phyloP scores from a whole-genome alignment of 345 rosid species.

The Gossypium mustelinum region DNA sequence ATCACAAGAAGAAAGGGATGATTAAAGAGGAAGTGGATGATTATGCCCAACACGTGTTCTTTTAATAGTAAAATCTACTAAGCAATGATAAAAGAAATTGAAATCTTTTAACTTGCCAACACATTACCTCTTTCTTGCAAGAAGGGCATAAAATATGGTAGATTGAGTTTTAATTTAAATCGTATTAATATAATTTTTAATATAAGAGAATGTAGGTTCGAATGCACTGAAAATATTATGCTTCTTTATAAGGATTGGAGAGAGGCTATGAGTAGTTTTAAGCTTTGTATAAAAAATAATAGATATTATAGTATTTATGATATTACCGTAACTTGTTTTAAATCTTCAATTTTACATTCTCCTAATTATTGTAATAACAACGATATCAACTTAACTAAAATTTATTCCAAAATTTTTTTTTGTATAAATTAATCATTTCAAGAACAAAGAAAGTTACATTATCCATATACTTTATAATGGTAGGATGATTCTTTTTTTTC shows the following conservation, averaged over 20 bases:
- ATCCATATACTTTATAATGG: background rate
- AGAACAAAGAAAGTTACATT: background rate
- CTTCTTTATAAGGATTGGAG: fast-evolving
- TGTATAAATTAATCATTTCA: background rate
- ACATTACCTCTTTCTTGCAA: too few species aligned
- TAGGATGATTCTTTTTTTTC: background rate
- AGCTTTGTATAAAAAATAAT: fast-evolving
- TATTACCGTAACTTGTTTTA: too few species aligned
- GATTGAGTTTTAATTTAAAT: too few species aligned
- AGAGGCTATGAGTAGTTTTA: fast-evolving
- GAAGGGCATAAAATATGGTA: fast-evolving
- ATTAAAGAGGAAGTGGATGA: constrained; percentile 13
- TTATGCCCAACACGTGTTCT: constrained; percentile 15
- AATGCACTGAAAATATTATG: too few species aligned
- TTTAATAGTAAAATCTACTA: constrained; percentile 6
- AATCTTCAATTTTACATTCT: too few species aligned
- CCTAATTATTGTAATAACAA: too few species aligned
- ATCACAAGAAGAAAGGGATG: background rate
- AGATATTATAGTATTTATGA: too few species aligned
- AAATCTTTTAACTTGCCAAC: too few species aligned
- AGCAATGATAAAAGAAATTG: background rate
- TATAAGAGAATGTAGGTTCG: fast-evolving
- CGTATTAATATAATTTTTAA: too few species aligned
- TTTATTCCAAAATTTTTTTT: too few species aligned
- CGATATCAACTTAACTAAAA: too few species aligned